Evolutionary conservation across 192 early-diverging fungal species (phyloP).

Genomic region (Pecoramyces ruminantium): DNA sequence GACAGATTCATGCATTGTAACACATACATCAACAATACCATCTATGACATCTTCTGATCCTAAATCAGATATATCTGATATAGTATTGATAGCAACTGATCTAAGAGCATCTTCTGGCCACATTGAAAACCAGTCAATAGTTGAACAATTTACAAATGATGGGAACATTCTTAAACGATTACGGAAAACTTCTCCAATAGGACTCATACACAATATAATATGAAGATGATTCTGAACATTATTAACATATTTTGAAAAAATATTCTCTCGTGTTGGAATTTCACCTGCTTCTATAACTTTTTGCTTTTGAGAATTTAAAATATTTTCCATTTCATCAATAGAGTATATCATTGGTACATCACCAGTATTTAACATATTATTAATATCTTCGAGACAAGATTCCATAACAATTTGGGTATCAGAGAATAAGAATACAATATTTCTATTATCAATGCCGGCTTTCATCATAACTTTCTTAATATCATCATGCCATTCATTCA

Average conservation of each 20-base stretch:
- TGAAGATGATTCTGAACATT: constrained; percentile 36
- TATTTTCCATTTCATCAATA: constrained; percentile 25
- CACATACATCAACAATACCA: constrained; percentile 34
- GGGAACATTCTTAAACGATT: constrained; percentile 42
- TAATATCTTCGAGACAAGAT: constrained; percentile 36
- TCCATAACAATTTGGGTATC: constrained; percentile 43
- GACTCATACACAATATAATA: constrained; percentile 35
- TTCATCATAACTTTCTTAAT: constrained; percentile 27
- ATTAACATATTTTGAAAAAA: constrained; percentile 41
- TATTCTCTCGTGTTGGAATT: constrained; percentile 28
- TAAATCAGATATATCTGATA: constrained; percentile 31
- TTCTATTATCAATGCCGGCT: constrained; percentile 42
- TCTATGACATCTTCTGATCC: constrained; percentile 34
- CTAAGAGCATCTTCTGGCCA: constrained; percentile 37
- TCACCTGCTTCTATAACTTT: constrained; percentile 28
- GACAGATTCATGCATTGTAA: constrained; percentile 36
- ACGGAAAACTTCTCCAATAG: constrained; percentile 35
- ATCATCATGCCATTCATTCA: constrained; percentile 35
- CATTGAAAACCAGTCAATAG: constrained; percentile 45
- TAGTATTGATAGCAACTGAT: constrained; percentile 28
- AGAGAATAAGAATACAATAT: constrained; percentile 37
- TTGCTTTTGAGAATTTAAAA: background rate
- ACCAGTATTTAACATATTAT: constrained; percentile 37
- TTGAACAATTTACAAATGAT: constrained; percentile 38
- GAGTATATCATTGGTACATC: constrained; percentile 42